Conservation (phyloP, 148 eudicot genomes). For the Beta vulgaris region DNA sequence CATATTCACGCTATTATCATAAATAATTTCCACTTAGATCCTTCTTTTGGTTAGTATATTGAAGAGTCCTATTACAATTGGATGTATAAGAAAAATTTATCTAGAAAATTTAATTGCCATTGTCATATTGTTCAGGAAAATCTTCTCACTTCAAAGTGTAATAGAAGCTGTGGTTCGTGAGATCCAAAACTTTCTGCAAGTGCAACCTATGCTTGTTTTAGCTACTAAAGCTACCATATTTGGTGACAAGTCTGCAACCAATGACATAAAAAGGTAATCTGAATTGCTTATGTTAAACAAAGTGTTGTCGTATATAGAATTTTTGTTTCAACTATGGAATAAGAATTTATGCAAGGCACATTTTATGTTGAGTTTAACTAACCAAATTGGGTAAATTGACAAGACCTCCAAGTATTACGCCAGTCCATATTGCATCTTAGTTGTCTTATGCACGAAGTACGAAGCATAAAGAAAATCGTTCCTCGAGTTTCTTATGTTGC, state of each 20-base stretch:
- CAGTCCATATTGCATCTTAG: not conserved
- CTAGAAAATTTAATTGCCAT: not conserved
- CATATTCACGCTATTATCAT: not conserved
- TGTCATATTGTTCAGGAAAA: conserved; percentile 47
- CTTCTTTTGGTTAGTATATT: not conserved
- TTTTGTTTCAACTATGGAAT: too few relatives aligned
- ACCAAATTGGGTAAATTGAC: not conserved
- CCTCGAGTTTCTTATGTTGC: too few relatives aligned
- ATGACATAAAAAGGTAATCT: conserved; percentile 45
- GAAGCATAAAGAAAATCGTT: not conserved
- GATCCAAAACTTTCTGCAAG: conserved; percentile 48
- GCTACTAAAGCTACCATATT: conserved; percentile 63
- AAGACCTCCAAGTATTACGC: not conserved
- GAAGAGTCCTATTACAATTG: not conserved
- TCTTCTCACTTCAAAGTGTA: conserved; percentile 69
- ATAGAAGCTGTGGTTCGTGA: conserved; percentile 68
- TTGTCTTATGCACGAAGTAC: not conserved
- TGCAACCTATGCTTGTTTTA: conserved; percentile 83
- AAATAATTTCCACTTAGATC: not conserved
- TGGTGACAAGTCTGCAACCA: conserved; percentile 40
- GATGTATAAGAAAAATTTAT: not conserved
- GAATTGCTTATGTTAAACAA: not conserved
- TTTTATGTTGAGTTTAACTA: not conserved
- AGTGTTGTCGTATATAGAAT: not conserved
- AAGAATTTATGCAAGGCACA: not conserved